Percentiles rank a stretch among this genome's conserved stretches.
These are phyloP conservation scores for Ceratocystis diversiconidia DNA, from an alignment of 2,329 filamentous ascomycete genomes.

Conservation along the genomic window DNA sequence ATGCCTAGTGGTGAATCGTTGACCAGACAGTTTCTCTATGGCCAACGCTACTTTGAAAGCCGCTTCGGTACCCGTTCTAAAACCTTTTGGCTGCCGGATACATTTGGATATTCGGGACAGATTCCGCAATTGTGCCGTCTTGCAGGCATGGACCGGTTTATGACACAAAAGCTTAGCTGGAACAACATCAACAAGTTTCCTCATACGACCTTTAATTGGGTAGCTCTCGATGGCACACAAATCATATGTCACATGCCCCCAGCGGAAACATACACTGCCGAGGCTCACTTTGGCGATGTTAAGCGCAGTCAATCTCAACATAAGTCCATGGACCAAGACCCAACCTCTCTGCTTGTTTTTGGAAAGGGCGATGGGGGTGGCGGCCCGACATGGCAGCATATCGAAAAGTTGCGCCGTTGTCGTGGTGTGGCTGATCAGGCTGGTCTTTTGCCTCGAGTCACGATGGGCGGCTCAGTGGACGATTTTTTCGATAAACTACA, in stretches of 20 bases:
- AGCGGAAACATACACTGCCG: constrained; percentile 85
- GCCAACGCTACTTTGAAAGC: constrained; percentile 86
- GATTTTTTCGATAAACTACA: constrained; percentile 84
- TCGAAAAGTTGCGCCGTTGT: constrained; percentile 87
- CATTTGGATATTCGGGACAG: constrained; percentile 92
- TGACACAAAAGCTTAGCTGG: constrained; percentile 98
- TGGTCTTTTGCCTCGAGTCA: constrained; percentile 70
- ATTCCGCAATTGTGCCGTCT: constrained; percentile 85
- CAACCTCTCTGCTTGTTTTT: constrained; percentile 80
- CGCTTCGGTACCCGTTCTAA: constrained; percentile 76
- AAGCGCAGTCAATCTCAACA: constrained; percentile 80
- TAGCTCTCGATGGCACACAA: constrained; percentile 85
- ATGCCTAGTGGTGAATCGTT: constrained; percentile 91
- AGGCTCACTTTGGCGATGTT: constrained; percentile 88
- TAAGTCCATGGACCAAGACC: constrained; percentile 89
- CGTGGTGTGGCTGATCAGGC: constrained; percentile 82
- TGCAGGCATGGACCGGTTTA: constrained; percentile 91
- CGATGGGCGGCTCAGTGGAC: constrained; percentile 80
- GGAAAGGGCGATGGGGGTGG: constrained; percentile 95
- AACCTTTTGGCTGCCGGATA: constrained; percentile 97
- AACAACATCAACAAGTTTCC: constrained; percentile 99
- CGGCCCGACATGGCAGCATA: constrained; percentile 81
- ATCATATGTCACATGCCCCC: constrained; percentile 97
- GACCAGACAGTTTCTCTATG: constrained; percentile 86
- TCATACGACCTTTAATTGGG: constrained; percentile 98